A percentile compares a stretch with the other conserved stretches of the same genome.
These are phyloP conservation scores for Rubus parviflorus DNA, from an alignment of 306 rosid genomes.

Conservation along the genomic window DNA sequence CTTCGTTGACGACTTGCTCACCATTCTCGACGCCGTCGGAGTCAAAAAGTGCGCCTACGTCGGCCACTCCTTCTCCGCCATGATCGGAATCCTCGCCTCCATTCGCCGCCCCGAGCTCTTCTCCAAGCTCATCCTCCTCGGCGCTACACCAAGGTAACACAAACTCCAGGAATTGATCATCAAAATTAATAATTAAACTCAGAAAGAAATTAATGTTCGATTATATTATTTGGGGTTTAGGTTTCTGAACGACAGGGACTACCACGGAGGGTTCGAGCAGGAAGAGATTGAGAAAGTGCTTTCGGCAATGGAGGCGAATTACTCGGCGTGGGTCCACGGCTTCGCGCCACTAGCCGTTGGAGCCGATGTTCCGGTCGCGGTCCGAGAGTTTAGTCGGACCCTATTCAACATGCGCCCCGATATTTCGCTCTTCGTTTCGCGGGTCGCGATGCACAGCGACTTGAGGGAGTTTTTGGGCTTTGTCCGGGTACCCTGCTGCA, in stretches of 20 bases:
- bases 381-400: conserved; percentile 77
- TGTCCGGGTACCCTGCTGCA: conserved; percentile 74
- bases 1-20: conserved; percentile 78
- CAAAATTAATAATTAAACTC: too few relatives aligned
- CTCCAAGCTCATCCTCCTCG: conserved; percentile 83
- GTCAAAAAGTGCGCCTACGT: conserved; percentile 73
- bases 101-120: conserved; percentile 87
- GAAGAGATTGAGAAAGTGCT: conserved; percentile 63
- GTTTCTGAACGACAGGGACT: conserved; percentile 76
- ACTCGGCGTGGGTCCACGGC: conserved; percentile 82
- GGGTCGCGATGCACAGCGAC: conserved; percentile 76
- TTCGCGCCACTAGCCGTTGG: conserved; percentile 82
- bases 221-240: conserved; percentile 26
- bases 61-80: conserved; percentile 98
- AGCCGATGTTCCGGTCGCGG: conserved; percentile 82
- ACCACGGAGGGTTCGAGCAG: conserved; percentile 83
- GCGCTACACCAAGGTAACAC: conserved; percentile 87
- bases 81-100: conserved; percentile 87
- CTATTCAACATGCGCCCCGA: conserved; percentile 95
- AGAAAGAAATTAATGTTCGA: background rate
- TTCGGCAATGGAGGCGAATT: conserved; percentile 78
- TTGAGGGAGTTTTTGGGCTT: conserved; percentile 71
- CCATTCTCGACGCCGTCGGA: conserved; percentile 63
- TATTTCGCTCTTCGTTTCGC: conserved; percentile 67
- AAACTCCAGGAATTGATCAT: background rate